phyloP scores from a whole-genome alignment of 2,329 filamentous ascomycete species.

The Alternaria sp. region DNA sequence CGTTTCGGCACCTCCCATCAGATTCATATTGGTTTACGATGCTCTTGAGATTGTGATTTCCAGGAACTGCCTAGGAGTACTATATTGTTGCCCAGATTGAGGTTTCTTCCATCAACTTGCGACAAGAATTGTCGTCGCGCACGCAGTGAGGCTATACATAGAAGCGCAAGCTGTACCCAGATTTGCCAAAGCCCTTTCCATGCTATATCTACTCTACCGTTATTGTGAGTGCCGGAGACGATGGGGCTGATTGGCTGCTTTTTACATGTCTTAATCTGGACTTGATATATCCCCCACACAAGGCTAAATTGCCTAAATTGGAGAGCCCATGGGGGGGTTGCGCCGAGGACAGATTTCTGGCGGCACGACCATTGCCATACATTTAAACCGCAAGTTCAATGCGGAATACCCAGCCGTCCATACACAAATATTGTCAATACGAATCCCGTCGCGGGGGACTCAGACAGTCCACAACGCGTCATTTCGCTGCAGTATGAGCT shows the following conservation, averaged over 20 bases:
- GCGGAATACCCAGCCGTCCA: background rate
- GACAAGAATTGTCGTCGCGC: slow-evolving; percentile 7
- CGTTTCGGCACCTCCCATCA: slow-evolving; percentile 4
- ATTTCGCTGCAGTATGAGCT: slow-evolving; percentile 11
- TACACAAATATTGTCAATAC: background rate
- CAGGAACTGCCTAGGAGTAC: slow-evolving; percentile 24
- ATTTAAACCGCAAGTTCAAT: background rate
- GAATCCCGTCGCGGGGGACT: slow-evolving; percentile 1
- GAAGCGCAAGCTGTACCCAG: slow-evolving; percentile 6
- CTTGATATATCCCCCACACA: slow-evolving; percentile 24
- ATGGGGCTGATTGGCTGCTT: slow-evolving; percentile 29
- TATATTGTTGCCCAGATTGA: slow-evolving; percentile 6
- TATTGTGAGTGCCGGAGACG: slow-evolving; percentile 21
- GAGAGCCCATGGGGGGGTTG: background rate
- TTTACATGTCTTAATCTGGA: slow-evolving; percentile 28
- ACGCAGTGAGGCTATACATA: slow-evolving; percentile 25
- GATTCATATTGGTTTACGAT: slow-evolving; percentile 18
- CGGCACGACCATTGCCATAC: background rate
- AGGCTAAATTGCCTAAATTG: slow-evolving; percentile 22
- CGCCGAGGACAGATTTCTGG: slow-evolving; percentile 2
- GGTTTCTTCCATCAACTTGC: slow-evolving; percentile 13
- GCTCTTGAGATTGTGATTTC: slow-evolving; percentile 13
- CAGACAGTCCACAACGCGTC: slow-evolving; percentile 12
- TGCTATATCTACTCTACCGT: slow-evolving; percentile 27
- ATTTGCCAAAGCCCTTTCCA: slow-evolving; percentile 15